Percentiles rank a stretch among this genome's conserved stretches.
phyloP scores from a whole-genome alignment of 495 filamentous ascomycete genomes.

The Lichina pygmaea region DNA sequence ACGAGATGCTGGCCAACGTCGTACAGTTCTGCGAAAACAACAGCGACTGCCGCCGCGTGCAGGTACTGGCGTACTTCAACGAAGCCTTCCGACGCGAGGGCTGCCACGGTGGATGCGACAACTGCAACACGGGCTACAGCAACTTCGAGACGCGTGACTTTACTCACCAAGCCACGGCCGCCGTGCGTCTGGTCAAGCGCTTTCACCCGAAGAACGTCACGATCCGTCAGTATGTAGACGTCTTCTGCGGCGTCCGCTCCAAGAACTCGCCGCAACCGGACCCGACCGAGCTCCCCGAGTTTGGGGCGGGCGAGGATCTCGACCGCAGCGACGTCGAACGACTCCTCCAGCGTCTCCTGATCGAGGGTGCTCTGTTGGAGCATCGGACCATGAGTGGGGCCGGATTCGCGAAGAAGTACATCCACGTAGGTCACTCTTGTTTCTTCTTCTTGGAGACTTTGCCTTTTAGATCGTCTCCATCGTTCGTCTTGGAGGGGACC shows the following conservation, averaged over 20 bases:
- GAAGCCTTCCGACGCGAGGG: constrained; percentile 46
- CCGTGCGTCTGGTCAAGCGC: constrained; percentile 34
- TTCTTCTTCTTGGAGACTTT: not conserved
- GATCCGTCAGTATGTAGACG: constrained; percentile 26
- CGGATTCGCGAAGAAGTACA: constrained; percentile 32
- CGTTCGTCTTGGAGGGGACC: not conserved
- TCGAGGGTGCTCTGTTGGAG: constrained; percentile 32
- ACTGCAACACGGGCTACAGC: constrained; percentile 38
- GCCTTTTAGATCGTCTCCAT: not conserved
- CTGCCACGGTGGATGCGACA: constrained; percentile 59
- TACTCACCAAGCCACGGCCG: constrained; percentile 40
- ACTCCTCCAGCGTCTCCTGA: constrained; percentile 31
- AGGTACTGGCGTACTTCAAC: constrained; percentile 79
- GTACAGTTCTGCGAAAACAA: constrained; percentile 70
- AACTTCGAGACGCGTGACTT: constrained; percentile 47
- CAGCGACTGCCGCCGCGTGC: constrained; percentile 59
- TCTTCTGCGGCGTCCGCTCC: constrained; percentile 26
- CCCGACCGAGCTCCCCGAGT: constrained; percentile 21
- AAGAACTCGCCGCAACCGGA: constrained; percentile 21
- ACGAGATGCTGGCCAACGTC: constrained; percentile 59
- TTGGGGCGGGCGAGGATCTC: constrained; percentile 26
- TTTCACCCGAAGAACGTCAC: constrained; percentile 20
- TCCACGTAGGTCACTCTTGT: constrained; percentile 17
- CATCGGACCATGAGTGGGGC: constrained; percentile 27
- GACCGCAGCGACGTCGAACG: constrained; percentile 35